Base-by-base conservation (phyloP, 1,139 yeast species). In the Taphrina communis region DNA sequence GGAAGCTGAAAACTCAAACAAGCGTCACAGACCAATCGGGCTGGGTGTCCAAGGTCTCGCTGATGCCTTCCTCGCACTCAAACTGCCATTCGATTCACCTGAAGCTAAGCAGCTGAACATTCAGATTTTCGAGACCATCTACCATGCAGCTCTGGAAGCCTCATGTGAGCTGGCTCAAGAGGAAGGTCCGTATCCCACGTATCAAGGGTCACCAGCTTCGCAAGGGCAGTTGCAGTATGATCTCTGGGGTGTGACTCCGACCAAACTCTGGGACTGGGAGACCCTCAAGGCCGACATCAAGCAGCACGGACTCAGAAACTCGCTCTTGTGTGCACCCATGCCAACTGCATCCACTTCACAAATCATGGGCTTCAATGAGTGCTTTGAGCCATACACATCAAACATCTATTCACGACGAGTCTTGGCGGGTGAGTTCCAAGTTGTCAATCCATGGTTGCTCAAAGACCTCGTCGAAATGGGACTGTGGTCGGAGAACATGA, bases 271-370 rank as follows among this genome's bases (percentile, higher is more conserved):
- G 84, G 86, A 90, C 77, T 90, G 97, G 97, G 89, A 85, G 73
- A 74, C 80, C 17, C 80, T 90, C 75, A 90, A 89, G 80, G 82
- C 79, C 42, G 82, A 86, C 68, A 79, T 90, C 74, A 82, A 82
- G 72, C 80, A 81, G 75, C 80, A 85, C 76, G 97, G 97, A 66
- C 74, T 90, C 70, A 82, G 97, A 76, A 90, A 90, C 82, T 90
- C 97, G 17, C 80, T 90, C 75, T 81, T 91, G 69, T 90, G 90
- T 69, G 97, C 96, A 2, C 96, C 96, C 61, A 90, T 90, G 97
- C 97, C 97, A 57, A 90, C 97, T 41, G 97, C 97, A 1, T 90
- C 96, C 1, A 90, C 97, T 1, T 91, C 97, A 19, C 96, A 90
- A 80, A 90, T 90, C 71, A 82, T 90, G 72, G 97, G 97, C 56